phyloP scores from a whole-genome alignment of 352 stramenopile species.

The Pythium insidiosum region DNA sequence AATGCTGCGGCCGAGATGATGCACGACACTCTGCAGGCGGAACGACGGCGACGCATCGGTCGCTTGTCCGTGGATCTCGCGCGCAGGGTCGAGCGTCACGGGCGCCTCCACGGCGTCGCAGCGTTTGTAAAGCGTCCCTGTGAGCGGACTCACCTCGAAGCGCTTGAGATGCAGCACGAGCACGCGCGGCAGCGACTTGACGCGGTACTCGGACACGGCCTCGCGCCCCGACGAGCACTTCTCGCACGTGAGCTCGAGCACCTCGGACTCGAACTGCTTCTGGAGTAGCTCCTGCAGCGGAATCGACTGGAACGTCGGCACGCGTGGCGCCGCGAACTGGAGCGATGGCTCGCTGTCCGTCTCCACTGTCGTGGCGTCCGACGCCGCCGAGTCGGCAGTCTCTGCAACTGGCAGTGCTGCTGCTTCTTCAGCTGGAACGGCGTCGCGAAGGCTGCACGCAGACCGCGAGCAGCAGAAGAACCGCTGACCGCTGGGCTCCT shows the following conservation, averaged over 20 bases:
- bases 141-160: constrained; percentile 71
- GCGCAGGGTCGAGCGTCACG: constrained; percentile 7
- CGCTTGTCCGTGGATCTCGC: constrained; percentile 13
- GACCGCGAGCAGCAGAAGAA: no score
- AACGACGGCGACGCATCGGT: not conserved
- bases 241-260: constrained; percentile 76
- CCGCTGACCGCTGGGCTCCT: no score
- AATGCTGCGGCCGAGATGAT: constrained; percentile 71
- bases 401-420: no score
- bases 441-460: no score
- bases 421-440: no score
- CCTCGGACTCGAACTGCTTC: constrained; percentile 75
- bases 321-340: no score
- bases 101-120: constrained; percentile 68
- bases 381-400: no score
- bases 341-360: no score
- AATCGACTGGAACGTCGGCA: constrained; percentile 29
- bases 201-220: constrained; percentile 44
- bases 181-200: constrained; percentile 61
- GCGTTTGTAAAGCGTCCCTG: constrained; percentile 68
- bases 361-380: no score
- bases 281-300: constrained; percentile 47
- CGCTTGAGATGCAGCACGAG: constrained; percentile 81
- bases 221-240: constrained; percentile 70
- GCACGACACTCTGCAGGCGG: constrained; percentile 58